phyloP scores from a whole-genome alignment of 1,284 basidiomycete genomes.

The Hypsizygus ulmarius region DNA sequence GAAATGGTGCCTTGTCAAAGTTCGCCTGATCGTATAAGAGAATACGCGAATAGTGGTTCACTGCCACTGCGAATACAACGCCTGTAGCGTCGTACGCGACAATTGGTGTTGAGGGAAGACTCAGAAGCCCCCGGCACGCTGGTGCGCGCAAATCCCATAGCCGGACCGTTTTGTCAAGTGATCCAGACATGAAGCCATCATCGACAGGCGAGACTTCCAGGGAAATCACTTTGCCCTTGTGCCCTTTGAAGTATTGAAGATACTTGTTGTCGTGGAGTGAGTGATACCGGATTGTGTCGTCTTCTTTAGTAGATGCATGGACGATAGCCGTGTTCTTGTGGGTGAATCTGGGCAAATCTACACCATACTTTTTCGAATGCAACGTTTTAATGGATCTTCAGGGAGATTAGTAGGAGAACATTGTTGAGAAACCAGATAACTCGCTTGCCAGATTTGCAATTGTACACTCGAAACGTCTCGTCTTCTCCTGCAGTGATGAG shows the following conservation, averaged over 20 bases:
- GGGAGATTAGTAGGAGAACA: constrained; percentile 22
- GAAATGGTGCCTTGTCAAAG: constrained; percentile 91
- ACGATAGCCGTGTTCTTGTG: constrained; percentile 85
- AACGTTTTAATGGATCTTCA: constrained; percentile 72
- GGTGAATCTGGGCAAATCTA: constrained; percentile 91
- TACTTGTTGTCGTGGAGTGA: constrained; percentile 96
- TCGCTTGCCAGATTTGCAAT: constrained; percentile 88
- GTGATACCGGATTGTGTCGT: constrained; percentile 94
- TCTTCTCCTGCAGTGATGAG: constrained; percentile 91
- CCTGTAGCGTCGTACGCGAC: constrained; percentile 91
- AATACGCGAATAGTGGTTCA: constrained; percentile 83
- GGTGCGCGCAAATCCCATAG: constrained; percentile 92
- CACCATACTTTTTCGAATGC: constrained; percentile 95
- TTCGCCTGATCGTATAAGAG: constrained; percentile 87
- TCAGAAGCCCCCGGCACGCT: constrained; percentile 71
- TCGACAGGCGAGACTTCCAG: constrained; percentile 91
- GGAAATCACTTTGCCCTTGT: constrained; percentile 86
- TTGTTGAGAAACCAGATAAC: constrained; percentile 40
- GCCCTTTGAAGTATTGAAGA: constrained; percentile 93
- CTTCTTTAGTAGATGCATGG: constrained; percentile 93
- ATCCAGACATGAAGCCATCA: constrained; percentile 94
- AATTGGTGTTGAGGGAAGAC: constrained; percentile 72
- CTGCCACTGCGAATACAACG: constrained; percentile 88
- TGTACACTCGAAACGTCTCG: constrained; percentile 89
- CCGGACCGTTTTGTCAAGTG: constrained; percentile 92